phyloP scores from a whole-genome alignment of 257 asterid species.

The Echites panduratus region DNA sequence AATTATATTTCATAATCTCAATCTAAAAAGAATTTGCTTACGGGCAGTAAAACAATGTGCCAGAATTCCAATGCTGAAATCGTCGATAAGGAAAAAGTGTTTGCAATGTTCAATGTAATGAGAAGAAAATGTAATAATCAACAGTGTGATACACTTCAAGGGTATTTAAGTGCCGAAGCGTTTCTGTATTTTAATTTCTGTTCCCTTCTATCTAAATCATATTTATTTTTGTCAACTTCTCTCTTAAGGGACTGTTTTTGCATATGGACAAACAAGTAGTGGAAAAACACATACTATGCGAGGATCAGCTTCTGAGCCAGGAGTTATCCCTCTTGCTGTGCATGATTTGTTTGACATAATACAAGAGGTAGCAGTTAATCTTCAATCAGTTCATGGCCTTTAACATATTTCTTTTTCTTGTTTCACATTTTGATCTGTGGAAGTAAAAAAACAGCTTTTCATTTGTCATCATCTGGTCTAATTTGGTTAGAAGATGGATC shows the following conservation, averaged over 20 bases:
- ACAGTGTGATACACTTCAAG: background rate
- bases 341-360: slow-evolving; percentile 62
- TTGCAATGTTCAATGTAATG: background rate
- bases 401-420: background rate
- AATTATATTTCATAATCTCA: background rate
- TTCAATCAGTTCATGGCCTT: too few relatives aligned
- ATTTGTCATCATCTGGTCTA: background rate
- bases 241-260: slow-evolving; percentile 79
- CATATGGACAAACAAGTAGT: slow-evolving; percentile 97
- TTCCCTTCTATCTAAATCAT: background rate
- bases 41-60: background rate
- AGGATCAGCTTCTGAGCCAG: slow-evolving; percentile 79
- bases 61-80: background rate
- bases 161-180: background rate
- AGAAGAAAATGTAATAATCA: background rate
- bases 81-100: background rate
- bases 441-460: background rate
- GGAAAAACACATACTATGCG: slow-evolving; percentile 98
- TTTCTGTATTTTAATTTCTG: background rate
- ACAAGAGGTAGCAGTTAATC: slow-evolving; percentile 60
- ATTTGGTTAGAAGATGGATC: background rate
- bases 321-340: slow-evolving; percentile 87
- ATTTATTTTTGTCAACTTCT: background rate
- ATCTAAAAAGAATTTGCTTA: background rate
- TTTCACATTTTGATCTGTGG: background rate